Evolutionary conservation across 345 rosid species (phyloP), one percentile per base, ranked within the genome.

Genomic region (Chamaenerion angustifolium): DNA sequence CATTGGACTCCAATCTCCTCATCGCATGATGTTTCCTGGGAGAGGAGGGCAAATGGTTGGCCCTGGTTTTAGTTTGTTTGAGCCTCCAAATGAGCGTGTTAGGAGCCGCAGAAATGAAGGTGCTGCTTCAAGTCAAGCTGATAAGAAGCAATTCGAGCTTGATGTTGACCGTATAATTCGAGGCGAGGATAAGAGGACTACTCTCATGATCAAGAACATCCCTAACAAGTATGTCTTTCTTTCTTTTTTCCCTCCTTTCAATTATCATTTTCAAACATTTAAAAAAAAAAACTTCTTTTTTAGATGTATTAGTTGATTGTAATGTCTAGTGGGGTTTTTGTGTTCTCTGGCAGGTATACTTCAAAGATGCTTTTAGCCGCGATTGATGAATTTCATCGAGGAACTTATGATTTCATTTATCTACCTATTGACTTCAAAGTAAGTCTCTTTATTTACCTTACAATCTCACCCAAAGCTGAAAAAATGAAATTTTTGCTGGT

Each of bases 171-270:
- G 79, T 57, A 86, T 90, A 66, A 47, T 67, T 57, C 79, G 52
- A 51, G 95, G 96, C 44, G 95, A 87, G 14, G 98, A 92, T 63
- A 54, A 46, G 46, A 68, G 98, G 56, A 92, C 97, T 40, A 89
- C 97, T 1, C 78, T 89, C 68, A 85, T 89, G 97, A 77, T 89
- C 63, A 89, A 85, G 72, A 89, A 89, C 57, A 89, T 89, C 68
- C 97, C 97, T 44, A 88, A 88, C 74, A 88, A 88, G 95, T 85
- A 82, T 45, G 79, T 56, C 48, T 23, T 57, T 14, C 43, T 55
- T 16, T 51, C 51, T 46, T 17, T 51, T 37, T 23, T 23, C 5
- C 5, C 5, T 23, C 5, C 5, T 23, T 5, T 5, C 27, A n/a
- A n/a, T n/a, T n/a, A 31, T 7, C 37, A 31, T 31, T 7, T 31